Percentiles rank a stretch among this genome's conserved stretches.
These are phyloP conservation scores for Nasturtium officinale DNA, from an alignment of 345 rosid genomes.

Conservation along the genomic window DNA sequence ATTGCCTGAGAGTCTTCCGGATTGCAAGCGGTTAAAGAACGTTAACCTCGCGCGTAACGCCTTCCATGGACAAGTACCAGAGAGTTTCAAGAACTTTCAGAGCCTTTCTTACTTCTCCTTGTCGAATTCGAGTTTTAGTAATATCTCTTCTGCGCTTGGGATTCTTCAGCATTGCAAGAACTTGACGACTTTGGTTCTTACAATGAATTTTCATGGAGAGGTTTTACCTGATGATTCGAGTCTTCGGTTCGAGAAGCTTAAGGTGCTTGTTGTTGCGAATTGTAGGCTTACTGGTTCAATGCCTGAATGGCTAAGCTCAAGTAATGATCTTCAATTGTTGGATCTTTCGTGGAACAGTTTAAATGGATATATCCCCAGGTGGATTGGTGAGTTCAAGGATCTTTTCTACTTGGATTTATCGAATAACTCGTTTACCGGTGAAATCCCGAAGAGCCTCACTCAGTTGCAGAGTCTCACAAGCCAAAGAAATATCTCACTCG, in stretches of 20 bases:
- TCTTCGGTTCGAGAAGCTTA: constrained; percentile 60
- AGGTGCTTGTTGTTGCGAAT: constrained; percentile 63
- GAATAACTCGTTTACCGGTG: constrained; percentile 60
- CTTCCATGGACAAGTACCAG: constrained; percentile 64
- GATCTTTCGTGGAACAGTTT: constrained; percentile 84
- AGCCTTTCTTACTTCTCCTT: constrained; percentile 67
- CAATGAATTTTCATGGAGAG: constrained; percentile 64
- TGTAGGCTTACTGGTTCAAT: constrained; percentile 65
- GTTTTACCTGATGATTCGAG: constrained; percentile 53
- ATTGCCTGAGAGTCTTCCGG: constrained; percentile 63
- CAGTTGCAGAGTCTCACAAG: constrained; percentile 50
- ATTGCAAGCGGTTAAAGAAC: constrained; percentile 53
- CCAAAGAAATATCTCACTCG: constrained; percentile 47
- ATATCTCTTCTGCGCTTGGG: constrained; percentile 59
- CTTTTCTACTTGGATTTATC: constrained; percentile 76
- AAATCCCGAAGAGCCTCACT: constrained; percentile 60
- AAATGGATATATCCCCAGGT: constrained; percentile 54
- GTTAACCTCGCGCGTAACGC: constrained; percentile 69
- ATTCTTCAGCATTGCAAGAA: constrained; percentile 68
- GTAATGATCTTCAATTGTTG: constrained; percentile 62
- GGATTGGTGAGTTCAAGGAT: constrained; percentile 52
- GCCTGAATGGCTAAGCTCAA: constrained; percentile 65
- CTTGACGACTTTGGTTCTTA: constrained; percentile 63
- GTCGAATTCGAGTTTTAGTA: constrained; percentile 57
- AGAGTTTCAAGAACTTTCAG: constrained; percentile 55